phyloP scores from a whole-genome alignment of 2,329 filamentous ascomycete genomes.

The Alternaria consortialis region DNA sequence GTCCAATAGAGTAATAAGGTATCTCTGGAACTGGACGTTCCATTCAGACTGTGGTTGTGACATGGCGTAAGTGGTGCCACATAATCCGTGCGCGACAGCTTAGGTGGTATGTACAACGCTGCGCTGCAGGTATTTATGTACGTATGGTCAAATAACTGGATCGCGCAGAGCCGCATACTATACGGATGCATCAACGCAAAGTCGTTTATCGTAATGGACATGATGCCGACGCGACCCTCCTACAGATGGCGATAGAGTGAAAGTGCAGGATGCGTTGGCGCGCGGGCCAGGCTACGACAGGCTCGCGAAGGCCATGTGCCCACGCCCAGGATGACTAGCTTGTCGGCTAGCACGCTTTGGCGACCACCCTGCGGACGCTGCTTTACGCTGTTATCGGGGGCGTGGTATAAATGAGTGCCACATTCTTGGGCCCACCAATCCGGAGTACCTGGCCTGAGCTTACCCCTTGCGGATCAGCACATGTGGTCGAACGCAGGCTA shows the following conservation, averaged over 20 bases:
- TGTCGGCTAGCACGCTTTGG: not conserved
- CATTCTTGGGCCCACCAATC: not conserved
- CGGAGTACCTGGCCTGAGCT: not conserved
- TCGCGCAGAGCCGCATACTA: not conserved
- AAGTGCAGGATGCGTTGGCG: not conserved
- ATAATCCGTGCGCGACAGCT: not conserved
- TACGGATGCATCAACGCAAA: not conserved
- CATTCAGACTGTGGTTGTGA: not conserved
- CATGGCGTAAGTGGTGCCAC: not conserved
- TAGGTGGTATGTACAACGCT: not conserved
- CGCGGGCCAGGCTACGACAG: not conserved
- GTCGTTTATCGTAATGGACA: not conserved
- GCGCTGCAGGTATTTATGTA: not conserved
- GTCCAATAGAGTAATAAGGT: not conserved
- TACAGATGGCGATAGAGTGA: constrained; percentile 4
- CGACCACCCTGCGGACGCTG: not conserved
- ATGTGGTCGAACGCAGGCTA: not conserved
- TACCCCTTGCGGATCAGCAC: not conserved
- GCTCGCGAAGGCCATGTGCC: not conserved
- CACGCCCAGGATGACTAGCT: not conserved
- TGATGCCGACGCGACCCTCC: constrained; percentile 9
- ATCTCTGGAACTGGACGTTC: not conserved
- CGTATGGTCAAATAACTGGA: not conserved
- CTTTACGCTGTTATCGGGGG: not conserved
- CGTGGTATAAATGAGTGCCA: not conserved